Percentiles rank a stretch among this genome's conserved stretches.
Conservation (phyloP, 2,329 filamentous ascomycete species). For the Mycosphaerella sp. region DNA sequence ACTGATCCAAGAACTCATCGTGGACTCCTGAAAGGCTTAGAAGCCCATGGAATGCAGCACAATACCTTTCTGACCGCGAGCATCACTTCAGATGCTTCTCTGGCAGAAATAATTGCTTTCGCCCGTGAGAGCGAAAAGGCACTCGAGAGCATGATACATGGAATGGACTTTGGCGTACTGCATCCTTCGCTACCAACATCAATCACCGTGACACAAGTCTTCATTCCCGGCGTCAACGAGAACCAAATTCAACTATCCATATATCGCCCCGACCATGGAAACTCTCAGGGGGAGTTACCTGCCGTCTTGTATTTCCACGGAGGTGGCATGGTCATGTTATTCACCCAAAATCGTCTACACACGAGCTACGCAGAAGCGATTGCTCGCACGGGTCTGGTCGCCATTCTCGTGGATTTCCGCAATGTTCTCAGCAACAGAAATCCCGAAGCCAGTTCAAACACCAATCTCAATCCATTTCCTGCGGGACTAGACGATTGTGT, state of each 20-base stretch:
- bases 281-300: slow-evolving; percentile 8
- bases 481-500: slow-evolving; percentile 27
- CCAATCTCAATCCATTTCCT: slow-evolving; percentile 23
- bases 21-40: not conserved
- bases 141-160: slow-evolving; percentile 3
- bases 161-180: not conserved
- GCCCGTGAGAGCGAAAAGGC: not conserved
- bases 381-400: slow-evolving; percentile 20
- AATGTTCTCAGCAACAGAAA: slow-evolving; percentile 20
- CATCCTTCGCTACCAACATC: not conserved
- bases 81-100: not conserved
- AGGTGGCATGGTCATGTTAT: slow-evolving; percentile 23
- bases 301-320: slow-evolving; percentile 27
- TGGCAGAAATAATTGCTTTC: not conserved
- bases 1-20: slow-evolving; percentile 1
- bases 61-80: not conserved
- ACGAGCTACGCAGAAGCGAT: slow-evolving; percentile 20
- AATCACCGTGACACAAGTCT: not conserved
- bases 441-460: too few relatives aligned
- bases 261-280: not conserved
- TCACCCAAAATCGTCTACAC: slow-evolving; percentile 12
- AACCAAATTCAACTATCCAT: slow-evolving; percentile 20
- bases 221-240: slow-evolving; percentile 15
- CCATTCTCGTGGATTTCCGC: slow-evolving; percentile 27
- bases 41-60: not conserved